Base-by-base conservation (phyloP, 2,329 filamentous ascomycete genomes). In the Penicillium sp. region DNA sequence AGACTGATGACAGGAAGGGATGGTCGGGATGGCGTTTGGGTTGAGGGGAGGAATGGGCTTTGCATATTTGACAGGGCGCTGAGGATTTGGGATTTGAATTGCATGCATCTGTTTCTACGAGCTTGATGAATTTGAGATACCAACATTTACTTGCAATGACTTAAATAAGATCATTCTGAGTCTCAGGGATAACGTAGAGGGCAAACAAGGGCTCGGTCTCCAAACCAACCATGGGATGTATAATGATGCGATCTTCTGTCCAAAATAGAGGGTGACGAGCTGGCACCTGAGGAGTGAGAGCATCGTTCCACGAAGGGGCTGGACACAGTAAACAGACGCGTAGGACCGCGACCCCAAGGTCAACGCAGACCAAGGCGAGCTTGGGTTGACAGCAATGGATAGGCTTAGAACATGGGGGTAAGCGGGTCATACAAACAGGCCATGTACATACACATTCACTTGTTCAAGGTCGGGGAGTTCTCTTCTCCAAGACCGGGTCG, bases 401-500 rank as follows among this genome's bases (percentile, higher is more conserved):
- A n/a, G 30, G 30, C 30, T 12, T 33, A 1, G 8, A 9, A 33
- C 30, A 12, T 10, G 30, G 30, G 9, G 10, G 12, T 33, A 33
- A 28, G 15, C n/a, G n/a, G n/a, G n/a, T n/a, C n/a, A n/a, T n/a
- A n/a, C n/a, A n/a, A n/a, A n/a, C n/a, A n/a, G n/a, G n/a, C n/a
- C n/a, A n/a, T n/a, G n/a, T n/a, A n/a, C n/a, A n/a, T n/a, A n/a
- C n/a, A n/a, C n/a, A n/a, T n/a, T n/a, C n/a, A n/a, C n/a, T n/a
- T n/a, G n/a, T n/a, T n/a, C n/a, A n/a, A 30, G 28, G 4, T 30
- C 4, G 28, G 26, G 33, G 40, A 13, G 19, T 13, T 60, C 72
- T 71, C 75, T 75, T 77, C 75, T 74, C 69, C 75, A 77, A 69
- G 51, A 66, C 66, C 72, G 64, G 61, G 73, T 73, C 64, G 51